These are phyloP conservation scores for Fusarium guadeloupense DNA, from an alignment of 2,329 filamentous ascomycete species.

Conservation along the genomic window DNA sequence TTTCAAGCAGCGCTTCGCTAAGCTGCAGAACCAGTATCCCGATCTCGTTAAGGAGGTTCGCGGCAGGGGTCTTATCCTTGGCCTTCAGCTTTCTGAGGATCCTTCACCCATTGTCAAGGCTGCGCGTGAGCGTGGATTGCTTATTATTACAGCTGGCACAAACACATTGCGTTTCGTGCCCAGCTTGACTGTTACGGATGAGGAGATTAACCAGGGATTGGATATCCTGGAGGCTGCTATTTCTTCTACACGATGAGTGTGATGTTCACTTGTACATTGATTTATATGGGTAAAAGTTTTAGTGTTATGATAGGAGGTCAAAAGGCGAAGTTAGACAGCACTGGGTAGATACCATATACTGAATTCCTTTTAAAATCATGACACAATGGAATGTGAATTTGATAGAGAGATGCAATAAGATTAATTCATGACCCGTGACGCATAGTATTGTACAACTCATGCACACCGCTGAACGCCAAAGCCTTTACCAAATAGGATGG, in stretches of 20 bases:
- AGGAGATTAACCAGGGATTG: slow-evolving; percentile 82
- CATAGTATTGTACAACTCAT: slow-evolving; percentile 13
- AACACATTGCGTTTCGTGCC: slow-evolving; percentile 95
- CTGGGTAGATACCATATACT: slow-evolving; percentile 29
- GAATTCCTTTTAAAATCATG: slow-evolving; percentile 8
- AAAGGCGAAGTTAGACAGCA: slow-evolving; percentile 27
- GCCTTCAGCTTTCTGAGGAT: slow-evolving; percentile 81
- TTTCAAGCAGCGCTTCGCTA: slow-evolving; percentile 59
- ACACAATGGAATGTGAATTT: not conserved
- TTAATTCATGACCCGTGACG: slow-evolving; percentile 27
- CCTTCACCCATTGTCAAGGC: slow-evolving; percentile 81
- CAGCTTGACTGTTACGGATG: slow-evolving; percentile 80
- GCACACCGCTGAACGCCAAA: slow-evolving; percentile 36
- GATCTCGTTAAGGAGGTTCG: slow-evolving; percentile 79
- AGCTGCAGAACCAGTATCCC: slow-evolving; percentile 64
- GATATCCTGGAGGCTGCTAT: slow-evolving; percentile 77
- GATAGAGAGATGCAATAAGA: too few relatives aligned
- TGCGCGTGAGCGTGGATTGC: slow-evolving; percentile 83
- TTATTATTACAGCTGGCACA: slow-evolving; percentile 91
- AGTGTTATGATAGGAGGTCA: slow-evolving; percentile 1
- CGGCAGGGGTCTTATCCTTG: slow-evolving; percentile 85
- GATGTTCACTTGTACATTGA: not conserved
- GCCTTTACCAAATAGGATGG: slow-evolving; percentile 4
- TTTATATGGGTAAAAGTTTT: slow-evolving; percentile 10
- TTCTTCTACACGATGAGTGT: slow-evolving; percentile 50